A percentile compares a stretch with the other conserved stretches of the same genome.
These are phyloP conservation scores for Saposhnikovia divaricata DNA, from an alignment of 129 eudicot species.

Conservation along the genomic window DNA sequence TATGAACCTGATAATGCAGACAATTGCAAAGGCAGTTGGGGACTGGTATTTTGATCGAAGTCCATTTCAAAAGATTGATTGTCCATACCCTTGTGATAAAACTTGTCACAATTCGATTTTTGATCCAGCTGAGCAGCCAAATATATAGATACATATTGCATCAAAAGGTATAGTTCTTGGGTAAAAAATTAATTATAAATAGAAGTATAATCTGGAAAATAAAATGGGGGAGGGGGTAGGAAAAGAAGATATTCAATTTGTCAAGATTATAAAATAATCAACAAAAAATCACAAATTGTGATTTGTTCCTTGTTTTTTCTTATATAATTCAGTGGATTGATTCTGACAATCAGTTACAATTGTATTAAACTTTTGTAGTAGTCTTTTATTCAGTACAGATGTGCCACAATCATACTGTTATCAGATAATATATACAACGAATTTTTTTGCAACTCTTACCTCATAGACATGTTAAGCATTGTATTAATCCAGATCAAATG, in stretches of 20 bases:
- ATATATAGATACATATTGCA: neutral
- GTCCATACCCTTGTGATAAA: conserved; percentile 85
- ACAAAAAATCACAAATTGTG: neutral
- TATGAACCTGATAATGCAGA: conserved; percentile 30
- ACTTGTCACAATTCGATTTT: conserved; percentile 79
- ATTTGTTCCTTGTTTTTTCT: conserved; percentile 2
- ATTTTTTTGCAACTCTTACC: neutral
- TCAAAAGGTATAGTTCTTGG: neutral
- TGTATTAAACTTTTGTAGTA: neutral
- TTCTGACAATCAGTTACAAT: neutral
- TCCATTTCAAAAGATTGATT: conserved; percentile 67
- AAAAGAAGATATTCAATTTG: neutral
- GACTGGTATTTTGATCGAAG: conserved; percentile 76
- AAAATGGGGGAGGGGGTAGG: neutral
- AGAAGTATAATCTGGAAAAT: neutral
- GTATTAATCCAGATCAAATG: neutral
- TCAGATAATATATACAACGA: neutral
- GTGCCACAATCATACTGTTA: neutral
- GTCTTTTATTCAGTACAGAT: neutral
- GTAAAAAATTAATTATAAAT: neutral
- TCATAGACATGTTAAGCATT: neutral
- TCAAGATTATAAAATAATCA: conserved; percentile 8
- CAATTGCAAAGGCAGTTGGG: conserved; percentile 85
- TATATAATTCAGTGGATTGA: neutral
- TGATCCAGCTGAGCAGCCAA: conserved; percentile 18